Conservation (phyloP, 192 early-diverging fungal species). For the Mortierella alpina region DNA sequence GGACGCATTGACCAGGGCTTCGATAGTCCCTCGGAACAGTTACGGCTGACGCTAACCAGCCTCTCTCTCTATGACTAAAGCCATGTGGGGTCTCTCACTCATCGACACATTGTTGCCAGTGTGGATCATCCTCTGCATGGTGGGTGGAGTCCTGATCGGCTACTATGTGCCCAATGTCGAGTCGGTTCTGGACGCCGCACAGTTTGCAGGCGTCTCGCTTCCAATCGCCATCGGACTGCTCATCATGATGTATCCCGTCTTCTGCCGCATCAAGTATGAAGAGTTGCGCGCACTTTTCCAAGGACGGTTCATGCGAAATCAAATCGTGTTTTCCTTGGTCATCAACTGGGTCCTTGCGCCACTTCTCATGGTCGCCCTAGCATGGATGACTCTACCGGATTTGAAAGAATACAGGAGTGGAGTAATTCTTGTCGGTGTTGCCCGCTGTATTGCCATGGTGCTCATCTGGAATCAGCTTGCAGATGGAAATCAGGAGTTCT, state of each 20-base stretch:
- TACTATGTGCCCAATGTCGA: constrained; percentile 67
- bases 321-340: constrained; percentile 66
- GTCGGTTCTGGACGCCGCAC: constrained; percentile 59
- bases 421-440: constrained; percentile 64
- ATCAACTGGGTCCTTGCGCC: constrained; percentile 78
- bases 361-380: constrained; percentile 72
- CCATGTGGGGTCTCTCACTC: constrained; percentile 30
- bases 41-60: too few relatives aligned
- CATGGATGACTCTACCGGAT: constrained; percentile 76
- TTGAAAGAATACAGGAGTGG: constrained; percentile 73
- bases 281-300: constrained; percentile 49
- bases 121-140: constrained; percentile 46
- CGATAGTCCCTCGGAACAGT: too few relatives aligned
- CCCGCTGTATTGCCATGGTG: constrained; percentile 83
- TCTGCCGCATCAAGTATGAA: constrained; percentile 70
- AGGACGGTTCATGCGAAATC: constrained; percentile 59
- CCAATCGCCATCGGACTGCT: constrained; percentile 76
- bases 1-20: too few relatives aligned
- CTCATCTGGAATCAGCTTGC: constrained; percentile 81
- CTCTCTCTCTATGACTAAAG: background rate
- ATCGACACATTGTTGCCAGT: constrained; percentile 28
- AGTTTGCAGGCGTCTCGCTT: constrained; percentile 74
- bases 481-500: constrained; percentile 72
- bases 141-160: constrained; percentile 38
- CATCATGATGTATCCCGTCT: constrained; percentile 81